These are phyloP conservation scores for Aspergillus sp. DNA, from an alignment of 2,329 filamentous ascomycete genomes.

Conservation along the genomic window DNA sequence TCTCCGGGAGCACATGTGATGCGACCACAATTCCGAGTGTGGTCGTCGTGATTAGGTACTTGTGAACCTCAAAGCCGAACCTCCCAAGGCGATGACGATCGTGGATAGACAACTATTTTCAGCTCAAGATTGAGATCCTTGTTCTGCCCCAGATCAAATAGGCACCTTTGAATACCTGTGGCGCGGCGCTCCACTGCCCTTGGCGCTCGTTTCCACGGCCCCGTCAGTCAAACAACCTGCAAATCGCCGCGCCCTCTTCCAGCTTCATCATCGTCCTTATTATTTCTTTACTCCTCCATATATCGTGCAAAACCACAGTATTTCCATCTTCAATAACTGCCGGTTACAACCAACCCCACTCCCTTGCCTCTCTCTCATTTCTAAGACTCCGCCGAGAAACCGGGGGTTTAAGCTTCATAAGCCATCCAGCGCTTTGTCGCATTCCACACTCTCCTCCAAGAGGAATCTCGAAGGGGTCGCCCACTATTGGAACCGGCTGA, in stretches of 20 bases:
- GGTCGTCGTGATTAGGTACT: background rate
- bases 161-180: conserved; percentile 6
- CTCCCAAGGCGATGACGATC: background rate
- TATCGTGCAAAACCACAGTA: background rate
- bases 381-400: conserved; percentile 14
- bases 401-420: conserved; percentile 8
- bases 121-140: background rate
- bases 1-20: background rate
- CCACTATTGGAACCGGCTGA: conserved; percentile 19
- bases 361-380: background rate
- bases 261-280: conserved; percentile 1
- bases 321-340: background rate
- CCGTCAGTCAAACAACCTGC: background rate
- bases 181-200: background rate
- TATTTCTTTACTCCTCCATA: background rate
- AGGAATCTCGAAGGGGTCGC: conserved; percentile 22
- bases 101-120: background rate
- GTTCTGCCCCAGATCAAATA: conserved; percentile 6
- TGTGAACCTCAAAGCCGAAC: background rate
- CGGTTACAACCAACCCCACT: background rate
- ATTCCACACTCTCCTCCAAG: conserved; percentile 23
- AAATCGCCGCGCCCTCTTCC: background rate
- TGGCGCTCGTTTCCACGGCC: background rate
- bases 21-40: background rate
- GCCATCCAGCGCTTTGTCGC: conserved; percentile 11